Conservation (phyloP, 2,329 filamentous ascomycete species). For the Fusarium nanum region DNA sequence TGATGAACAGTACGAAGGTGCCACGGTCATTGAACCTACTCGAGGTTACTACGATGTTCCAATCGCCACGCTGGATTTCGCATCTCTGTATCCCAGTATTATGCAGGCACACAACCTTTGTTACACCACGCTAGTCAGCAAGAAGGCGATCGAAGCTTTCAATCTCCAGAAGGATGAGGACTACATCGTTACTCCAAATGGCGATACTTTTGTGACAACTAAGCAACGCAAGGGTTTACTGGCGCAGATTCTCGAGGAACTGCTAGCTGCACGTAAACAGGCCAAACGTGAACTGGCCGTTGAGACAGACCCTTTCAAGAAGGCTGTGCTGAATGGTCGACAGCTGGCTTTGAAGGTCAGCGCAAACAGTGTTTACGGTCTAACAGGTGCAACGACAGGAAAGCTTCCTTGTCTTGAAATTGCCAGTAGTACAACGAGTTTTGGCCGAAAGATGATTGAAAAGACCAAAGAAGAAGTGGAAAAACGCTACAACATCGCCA, state of each 20-base stretch:
- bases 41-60: slow-evolving; percentile 95
- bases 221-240: slow-evolving; percentile 92
- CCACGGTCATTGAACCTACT: slow-evolving; percentile 95
- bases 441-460: slow-evolving; percentile 98
- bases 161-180: slow-evolving; percentile 87
- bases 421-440: slow-evolving; percentile 96
- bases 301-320: slow-evolving; percentile 96
- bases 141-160: slow-evolving; percentile 79
- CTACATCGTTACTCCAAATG: slow-evolving; percentile 95
- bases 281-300: slow-evolving; percentile 90
- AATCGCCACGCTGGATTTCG: slow-evolving; percentile 97
- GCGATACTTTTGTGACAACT: slow-evolving; percentile 88
- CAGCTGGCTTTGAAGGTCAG: slow-evolving; percentile 96
- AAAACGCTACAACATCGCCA: slow-evolving; percentile 86
- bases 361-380: slow-evolving; percentile 96
- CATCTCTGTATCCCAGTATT: slow-evolving; percentile 97
- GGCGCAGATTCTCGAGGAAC: slow-evolving; percentile 94
- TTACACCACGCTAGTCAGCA: slow-evolving; percentile 88
- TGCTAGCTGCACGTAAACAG: slow-evolving; percentile 90
- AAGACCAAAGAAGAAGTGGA: slow-evolving; percentile 98
- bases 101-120: slow-evolving; percentile 99
- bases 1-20: slow-evolving; percentile 96
- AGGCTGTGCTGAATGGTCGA: slow-evolving; percentile 96
- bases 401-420: slow-evolving; percentile 96
- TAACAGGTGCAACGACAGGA: slow-evolving; percentile 95